Base-by-base conservation (phyloP, 768 basidiomycete species). In the Lactarius hatsudake region DNA sequence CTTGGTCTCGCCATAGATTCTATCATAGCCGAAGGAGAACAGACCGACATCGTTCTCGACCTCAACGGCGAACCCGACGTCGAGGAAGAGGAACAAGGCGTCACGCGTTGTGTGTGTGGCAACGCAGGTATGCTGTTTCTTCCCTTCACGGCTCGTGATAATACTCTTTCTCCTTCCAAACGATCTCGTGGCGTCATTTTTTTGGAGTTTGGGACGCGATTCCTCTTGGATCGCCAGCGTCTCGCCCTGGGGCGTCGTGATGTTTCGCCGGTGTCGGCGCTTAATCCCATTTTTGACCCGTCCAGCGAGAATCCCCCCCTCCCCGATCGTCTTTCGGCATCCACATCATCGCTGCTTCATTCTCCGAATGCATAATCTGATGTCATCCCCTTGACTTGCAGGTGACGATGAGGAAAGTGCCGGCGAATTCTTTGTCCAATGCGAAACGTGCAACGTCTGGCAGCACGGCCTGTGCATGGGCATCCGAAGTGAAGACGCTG, bases 401-500 rank as follows among this genome's bases (percentile, higher is more conserved):
- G 79, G 78, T 81, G 89, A 90, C 76, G 87, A 88, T 72, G 88
- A 90, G 74, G 85, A 86, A 61, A 88, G 90, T 75, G 93, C 91
- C 61, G 93, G 94, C 58, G 95, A 94, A 76, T 93, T 96, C 80
- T 97, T 98, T 93, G 94, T 98, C 60, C 91, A 94, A 76, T 99
- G 96, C 79, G 96, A 98, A 79, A 88, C 83, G 54, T 99, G 96
- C 81, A 92, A 95, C 74, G 93, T 93, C 63, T 99, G 96, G 96
- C 96, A 99, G 78, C 96, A 99, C 76, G 95, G 95, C 3, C 83
- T 88, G 12, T 99, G 97, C 79, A 94, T 99, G 87, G 96, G 95
- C 51, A 92, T 91, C 76, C 87, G 91, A 71, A 85, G 86, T 40
- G 88, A 90, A 74, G 87, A 87, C 72, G 83, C 86, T 72, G 83